phyloP scores from a whole-genome alignment of 306 rosid species.

The Dicorynia guianensis region DNA sequence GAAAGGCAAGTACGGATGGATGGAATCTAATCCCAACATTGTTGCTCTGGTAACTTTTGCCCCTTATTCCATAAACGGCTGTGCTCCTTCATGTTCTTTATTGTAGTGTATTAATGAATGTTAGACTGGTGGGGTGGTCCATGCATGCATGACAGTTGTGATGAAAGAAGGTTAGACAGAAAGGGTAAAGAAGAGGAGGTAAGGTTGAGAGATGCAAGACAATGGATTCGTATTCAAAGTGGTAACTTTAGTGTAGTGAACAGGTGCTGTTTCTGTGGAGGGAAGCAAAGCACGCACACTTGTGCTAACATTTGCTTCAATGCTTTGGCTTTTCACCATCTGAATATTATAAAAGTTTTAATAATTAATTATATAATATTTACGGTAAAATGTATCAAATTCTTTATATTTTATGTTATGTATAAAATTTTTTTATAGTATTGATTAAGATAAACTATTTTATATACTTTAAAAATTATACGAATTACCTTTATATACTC shows the following conservation, averaged over 20 bases:
- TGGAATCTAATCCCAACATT: slow-evolving; percentile 33
- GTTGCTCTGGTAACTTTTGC: background rate
- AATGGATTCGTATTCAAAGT: slow-evolving; percentile 25
- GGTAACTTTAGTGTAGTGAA: background rate
- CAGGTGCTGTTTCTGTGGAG: slow-evolving; percentile 44
- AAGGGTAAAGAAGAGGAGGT: slow-evolving; percentile 6
- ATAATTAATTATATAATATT: too few relatives aligned
- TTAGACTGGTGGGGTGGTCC: slow-evolving; percentile 39
- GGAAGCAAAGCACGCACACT: slow-evolving; percentile 51
- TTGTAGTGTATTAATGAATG: background rate
- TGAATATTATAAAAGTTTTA: too few relatives aligned
- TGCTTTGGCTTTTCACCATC: too few relatives aligned
- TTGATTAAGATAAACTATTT: too few relatives aligned
- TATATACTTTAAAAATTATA: too few relatives aligned
- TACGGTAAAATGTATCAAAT: too few relatives aligned
- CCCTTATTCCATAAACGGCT: background rate
- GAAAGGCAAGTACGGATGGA: slow-evolving; percentile 5
- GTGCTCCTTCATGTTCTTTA: too few relatives aligned
- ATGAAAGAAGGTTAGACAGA: slow-evolving; percentile 6
- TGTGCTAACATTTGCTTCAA: slow-evolving; percentile 42
- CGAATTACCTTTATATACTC: too few relatives aligned
- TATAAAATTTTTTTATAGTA: too few relatives aligned
- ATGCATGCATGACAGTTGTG: slow-evolving; percentile 37
- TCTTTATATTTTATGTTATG: too few relatives aligned
- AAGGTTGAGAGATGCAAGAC: slow-evolving; percentile 33